phyloP scores from a whole-genome alignment of 1,284 basidiomycete species.

The Boletus hoseneyae region DNA sequence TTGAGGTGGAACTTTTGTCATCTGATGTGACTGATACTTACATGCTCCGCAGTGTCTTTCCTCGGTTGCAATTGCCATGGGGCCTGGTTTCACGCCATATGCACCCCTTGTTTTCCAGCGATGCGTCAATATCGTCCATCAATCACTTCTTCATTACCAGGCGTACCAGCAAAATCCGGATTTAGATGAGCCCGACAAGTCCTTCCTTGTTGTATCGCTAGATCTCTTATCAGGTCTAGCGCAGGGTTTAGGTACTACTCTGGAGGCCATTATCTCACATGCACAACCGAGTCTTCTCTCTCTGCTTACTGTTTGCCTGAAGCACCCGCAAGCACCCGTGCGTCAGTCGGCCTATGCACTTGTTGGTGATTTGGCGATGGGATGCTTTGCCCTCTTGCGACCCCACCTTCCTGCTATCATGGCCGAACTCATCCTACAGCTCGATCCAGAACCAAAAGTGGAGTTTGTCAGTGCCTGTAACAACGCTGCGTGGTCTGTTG shows the following conservation, averaged over 20 bases:
- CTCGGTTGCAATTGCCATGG: constrained; percentile 96
- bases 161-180: constrained; percentile 82
- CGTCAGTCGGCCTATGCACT: constrained; percentile 97
- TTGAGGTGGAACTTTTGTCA: constrained; percentile 62
- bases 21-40: constrained; percentile 8
- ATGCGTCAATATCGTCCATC: constrained; percentile 84
- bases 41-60: constrained; percentile 78
- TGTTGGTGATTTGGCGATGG: constrained; percentile 97
- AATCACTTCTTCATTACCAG: constrained; percentile 78
- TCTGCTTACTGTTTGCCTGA: constrained; percentile 81
- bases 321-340: constrained; percentile 93
- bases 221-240: constrained; percentile 95
- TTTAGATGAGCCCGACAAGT: constrained; percentile 89
- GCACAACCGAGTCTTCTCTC: constrained; percentile 76
- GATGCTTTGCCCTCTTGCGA: constrained; percentile 83
- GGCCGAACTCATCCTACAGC: constrained; percentile 85
- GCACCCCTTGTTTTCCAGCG: constrained; percentile 92
- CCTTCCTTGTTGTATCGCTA: constrained; percentile 95
- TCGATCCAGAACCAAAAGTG: constrained; percentile 86
- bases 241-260: constrained; percentile 83
- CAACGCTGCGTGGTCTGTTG: constrained; percentile 99
- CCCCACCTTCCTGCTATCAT: constrained; percentile 87
- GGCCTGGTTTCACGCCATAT: constrained; percentile 86
- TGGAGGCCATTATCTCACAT: constrained; percentile 67
- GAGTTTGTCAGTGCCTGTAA: constrained; percentile 97